Evolutionary conservation across 2,329 filamentous ascomycete species (phyloP), one percentile per base, ranked within the genome.

Genomic region (Whalleya microplaca): DNA sequence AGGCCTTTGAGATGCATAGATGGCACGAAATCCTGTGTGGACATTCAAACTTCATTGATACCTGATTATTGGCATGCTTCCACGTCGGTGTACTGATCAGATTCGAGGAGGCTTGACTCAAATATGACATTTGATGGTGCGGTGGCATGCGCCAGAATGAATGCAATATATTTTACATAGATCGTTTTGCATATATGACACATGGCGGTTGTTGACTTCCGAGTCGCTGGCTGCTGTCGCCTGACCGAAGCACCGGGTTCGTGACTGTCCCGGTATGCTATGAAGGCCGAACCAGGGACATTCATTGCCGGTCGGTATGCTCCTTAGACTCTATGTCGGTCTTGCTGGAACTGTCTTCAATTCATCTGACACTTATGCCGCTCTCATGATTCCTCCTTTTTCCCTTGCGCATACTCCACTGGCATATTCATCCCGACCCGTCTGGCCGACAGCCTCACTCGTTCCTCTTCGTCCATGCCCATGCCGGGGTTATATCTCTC

Each of bases 401-500:
- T 45, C 18, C 50, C 59, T 20, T 64, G 64, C 9, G 48, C 64
- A 51, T 74, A 87, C 75, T 91, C 86, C 29, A 84, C 73, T 0
- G 94, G 94, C 74, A 98, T 72, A 74, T 97, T 84, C 89, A 97
- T 92, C 18, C 94, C 95, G 41, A 98, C 92, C 71, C 91, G 85
- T 75, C 92, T 80, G 8, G 95, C 95, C 51, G 90, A 90, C 78
- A 97, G 78, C 55, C 91, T 79, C 42, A 97, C 87, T 58, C 91
- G 82, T 78, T 98, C 93, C 75, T 96, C 87, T 71, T 87, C 88
- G 64, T 89, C 86, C 88, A 96, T 91, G 64, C 85, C 84, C 86
- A 96, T 91, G 18, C 93, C 92, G 0, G 92, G 92, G 73, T 98
- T 98, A 76, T 99, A 98, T 66, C 93, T 83, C 76, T 97, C 93